Conservation (phyloP, 495 filamentous ascomycete genomes). For the Immersiella caudata region DNA sequence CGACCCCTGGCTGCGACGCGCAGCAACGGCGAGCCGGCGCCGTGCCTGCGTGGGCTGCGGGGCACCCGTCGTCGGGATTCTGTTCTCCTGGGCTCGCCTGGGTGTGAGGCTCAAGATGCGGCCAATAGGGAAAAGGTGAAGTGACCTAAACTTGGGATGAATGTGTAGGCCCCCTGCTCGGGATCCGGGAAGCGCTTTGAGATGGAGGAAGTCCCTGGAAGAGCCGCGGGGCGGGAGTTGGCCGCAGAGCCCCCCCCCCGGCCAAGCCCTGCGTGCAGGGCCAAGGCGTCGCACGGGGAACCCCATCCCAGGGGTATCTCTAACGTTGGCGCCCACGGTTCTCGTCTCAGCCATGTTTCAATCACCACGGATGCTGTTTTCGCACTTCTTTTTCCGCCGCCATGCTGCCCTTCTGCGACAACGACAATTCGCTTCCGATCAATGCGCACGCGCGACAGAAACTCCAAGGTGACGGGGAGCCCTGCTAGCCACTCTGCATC, state of each 20-base stretch:
- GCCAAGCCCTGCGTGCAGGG: slow-evolving; percentile 26
- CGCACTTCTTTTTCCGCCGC: slow-evolving; percentile 17
- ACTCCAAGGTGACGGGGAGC: not conserved
- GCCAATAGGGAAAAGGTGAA: slow-evolving; percentile 30
- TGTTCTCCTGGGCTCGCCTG: not conserved
- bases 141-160: slow-evolving; percentile 44
- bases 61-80: slow-evolving; percentile 6
- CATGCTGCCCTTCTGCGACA: slow-evolving; percentile 27
- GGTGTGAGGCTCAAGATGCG: slow-evolving; percentile 27
- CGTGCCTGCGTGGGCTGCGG: not conserved
- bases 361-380: slow-evolving; percentile 33
- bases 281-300: slow-evolving; percentile 24
- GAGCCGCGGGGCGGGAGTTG: not conserved
- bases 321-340: slow-evolving; percentile 35
- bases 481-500: not conserved
- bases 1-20: slow-evolving; percentile 18
- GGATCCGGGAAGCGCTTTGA: slow-evolving; percentile 27
- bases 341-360: slow-evolving; percentile 42
- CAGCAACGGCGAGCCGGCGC: slow-evolving; percentile 1
- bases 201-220: not conserved
- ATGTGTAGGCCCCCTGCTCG: slow-evolving; percentile 34
- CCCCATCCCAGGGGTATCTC: slow-evolving; percentile 25
- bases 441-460: slow-evolving; percentile 9
- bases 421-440: slow-evolving; percentile 24
- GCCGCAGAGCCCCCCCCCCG: slow-evolving; percentile 11